Base-by-base conservation (phyloP, 805 yeast species). In the Hanseniaspora hatyaiensis region DNA sequence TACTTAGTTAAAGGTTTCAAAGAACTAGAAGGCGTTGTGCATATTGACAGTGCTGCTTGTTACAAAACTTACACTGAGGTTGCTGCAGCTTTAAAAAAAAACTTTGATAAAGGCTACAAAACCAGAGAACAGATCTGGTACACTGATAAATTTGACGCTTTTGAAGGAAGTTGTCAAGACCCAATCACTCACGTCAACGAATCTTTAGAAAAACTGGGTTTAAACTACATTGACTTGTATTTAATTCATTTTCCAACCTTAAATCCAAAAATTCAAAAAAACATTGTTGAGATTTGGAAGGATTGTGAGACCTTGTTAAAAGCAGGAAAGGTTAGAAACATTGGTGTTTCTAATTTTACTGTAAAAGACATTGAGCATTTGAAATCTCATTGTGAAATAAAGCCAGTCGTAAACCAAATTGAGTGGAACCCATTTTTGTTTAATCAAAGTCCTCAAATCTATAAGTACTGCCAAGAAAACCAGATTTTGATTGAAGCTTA, bases 351-450 rank as follows among this genome's bases (percentile, higher is more conserved):
- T 4, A 79, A 78, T 56, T 78, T 75, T 53, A 56, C 70, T 8
- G 67, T 68, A 2, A 65, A 65, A 26, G 70, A 71, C 51, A 59
- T 78, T 49, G 61, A 75, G 51, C 55, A 59, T 38, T 55, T 79
- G 13, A 56, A 71, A 39, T 60, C 65, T 13, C 37, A 52, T 33
- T 65, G 68, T 16, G 60, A 63, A 47, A 54, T 68, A 34, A 63
- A 65, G 52, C 85, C 86, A 2, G 70, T 63, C 38, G 77, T 77
- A 13, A 72, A 77, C 57, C 86, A 80, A 61, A 72, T 80, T 52
- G 85, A 80, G 59, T 78, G 66, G 60, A 78, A 74, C 59, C 50
- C 84, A 0, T 74, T 75, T 56, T 67, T 78, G 53, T 83, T 77
- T 54, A 88, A 84, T 65, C 83, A 79, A 57, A 65, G 79, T 2